Evolutionary conservation across 306 rosid species (phyloP).

Genomic region (Acacia confusa): DNA sequence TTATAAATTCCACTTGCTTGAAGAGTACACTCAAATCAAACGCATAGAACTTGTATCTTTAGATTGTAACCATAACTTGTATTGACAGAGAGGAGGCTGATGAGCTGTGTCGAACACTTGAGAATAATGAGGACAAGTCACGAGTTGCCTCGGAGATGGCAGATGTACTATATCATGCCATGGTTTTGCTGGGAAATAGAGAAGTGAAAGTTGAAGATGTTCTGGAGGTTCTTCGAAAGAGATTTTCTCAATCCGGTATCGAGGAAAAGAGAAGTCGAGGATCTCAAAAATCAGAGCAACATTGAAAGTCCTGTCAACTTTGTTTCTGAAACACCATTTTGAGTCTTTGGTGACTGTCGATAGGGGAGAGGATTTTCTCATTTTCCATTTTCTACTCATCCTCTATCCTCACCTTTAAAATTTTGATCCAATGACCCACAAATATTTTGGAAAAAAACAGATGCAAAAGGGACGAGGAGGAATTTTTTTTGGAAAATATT

Average conservation of each 20-base stretch:
- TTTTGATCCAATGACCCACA: no score
- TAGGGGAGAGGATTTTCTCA: no score
- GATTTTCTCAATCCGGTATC: slow-evolving; percentile 84
- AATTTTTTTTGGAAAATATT: no score
- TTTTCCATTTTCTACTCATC: no score
- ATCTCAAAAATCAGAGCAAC: slow-evolving; percentile 20
- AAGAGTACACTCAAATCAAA: not conserved
- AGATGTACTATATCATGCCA: slow-evolving; percentile 77
- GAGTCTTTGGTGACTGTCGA: not conserved
- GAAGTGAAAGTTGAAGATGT: slow-evolving; percentile 86
- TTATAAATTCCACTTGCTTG: not conserved
- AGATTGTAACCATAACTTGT: not conserved
- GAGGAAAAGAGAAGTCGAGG: slow-evolving; percentile 71
- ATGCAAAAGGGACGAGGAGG: no score
- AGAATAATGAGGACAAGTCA: slow-evolving; percentile 64
- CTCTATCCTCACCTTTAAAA: no score
- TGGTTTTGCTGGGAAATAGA: slow-evolving; percentile 67
- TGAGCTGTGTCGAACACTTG: slow-evolving; percentile 77
- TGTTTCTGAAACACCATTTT: not conserved
- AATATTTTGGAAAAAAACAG: no score
- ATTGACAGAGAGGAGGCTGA: slow-evolving; percentile 74
- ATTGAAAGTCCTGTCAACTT: slow-evolving; percentile 23
- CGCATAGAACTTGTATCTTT: not conserved
- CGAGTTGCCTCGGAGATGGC: slow-evolving; percentile 84
- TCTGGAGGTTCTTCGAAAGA: slow-evolving; percentile 60